These are phyloP conservation scores for Aspergillus cejpii DNA, from an alignment of 2,329 filamentous ascomycete species.

Conservation along the genomic window DNA sequence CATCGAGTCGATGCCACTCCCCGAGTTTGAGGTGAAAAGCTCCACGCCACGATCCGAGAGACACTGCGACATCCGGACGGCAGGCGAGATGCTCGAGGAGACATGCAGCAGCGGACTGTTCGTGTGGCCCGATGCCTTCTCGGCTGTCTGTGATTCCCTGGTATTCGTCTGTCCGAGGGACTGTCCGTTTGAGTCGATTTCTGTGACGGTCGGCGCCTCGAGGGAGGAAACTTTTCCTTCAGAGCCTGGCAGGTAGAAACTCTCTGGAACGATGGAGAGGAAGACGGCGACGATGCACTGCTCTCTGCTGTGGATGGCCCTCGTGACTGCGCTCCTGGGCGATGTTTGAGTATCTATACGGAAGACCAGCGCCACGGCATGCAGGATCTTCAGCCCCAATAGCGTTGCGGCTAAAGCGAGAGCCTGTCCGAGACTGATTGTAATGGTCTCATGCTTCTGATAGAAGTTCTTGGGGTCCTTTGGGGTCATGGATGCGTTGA, in stretches of 20 bases:
- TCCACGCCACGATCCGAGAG: background rate
- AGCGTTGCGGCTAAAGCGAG: slow-evolving; percentile 19
- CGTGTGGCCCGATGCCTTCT: background rate
- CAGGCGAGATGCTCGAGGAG: slow-evolving; percentile 3
- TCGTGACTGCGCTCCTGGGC: slow-evolving; percentile 10
- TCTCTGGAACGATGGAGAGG: slow-evolving; percentile 13
- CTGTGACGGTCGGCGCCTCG: background rate
- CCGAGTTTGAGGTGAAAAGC: background rate
- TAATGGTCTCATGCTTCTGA: slow-evolving; percentile 2
- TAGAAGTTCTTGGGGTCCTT: background rate
- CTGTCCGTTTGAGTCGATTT: background rate
- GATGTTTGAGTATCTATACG: slow-evolving; percentile 10
- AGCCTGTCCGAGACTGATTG: slow-evolving; percentile 8
- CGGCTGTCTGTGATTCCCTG: background rate
- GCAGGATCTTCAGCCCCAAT: slow-evolving; percentile 23
- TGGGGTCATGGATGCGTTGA: background rate
- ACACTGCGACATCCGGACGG: slow-evolving; percentile 5
- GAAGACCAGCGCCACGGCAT: slow-evolving; percentile 15
- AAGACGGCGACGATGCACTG: slow-evolving; percentile 18
- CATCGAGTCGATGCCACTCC: background rate
- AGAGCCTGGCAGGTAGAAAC: slow-evolving; percentile 8
- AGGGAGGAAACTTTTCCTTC: slow-evolving; percentile 7
- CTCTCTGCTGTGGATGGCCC: slow-evolving; percentile 20
- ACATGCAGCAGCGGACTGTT: slow-evolving; percentile 3
- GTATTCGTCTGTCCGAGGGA: background rate